Base-by-base conservation (phyloP, 805 yeast species). In the Cyberlindnera maclurae region DNA sequence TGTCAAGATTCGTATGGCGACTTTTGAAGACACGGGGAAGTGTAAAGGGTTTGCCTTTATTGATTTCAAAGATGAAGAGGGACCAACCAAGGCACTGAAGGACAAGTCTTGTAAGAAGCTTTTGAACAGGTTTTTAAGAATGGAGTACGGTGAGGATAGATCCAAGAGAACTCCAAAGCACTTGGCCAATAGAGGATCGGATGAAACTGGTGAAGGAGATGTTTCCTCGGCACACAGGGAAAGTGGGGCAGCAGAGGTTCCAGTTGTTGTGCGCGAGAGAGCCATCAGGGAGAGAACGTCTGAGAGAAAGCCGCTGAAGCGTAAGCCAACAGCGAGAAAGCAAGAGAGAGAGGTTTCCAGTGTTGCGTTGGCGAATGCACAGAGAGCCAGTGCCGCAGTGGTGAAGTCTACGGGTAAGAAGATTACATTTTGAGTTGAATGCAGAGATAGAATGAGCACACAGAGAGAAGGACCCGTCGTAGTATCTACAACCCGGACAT, bases 21-120 rank as follows among this genome's bases (percentile, higher is more conserved):
- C 98, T n/a, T 90, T 90, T 62, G 88, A 93, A 63, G 98, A 90
- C 58, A 67, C 83, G 36, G 97, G 97, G 1, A 90, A 89, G 58
- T 90, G 97, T 68, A 93, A 93, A 61, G 97, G 97, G 2, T 90
- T 90, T 66, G 88, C 96, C 1, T 90, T 93, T 55, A 66, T 90
- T 27, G 97, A 90, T 60, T 90, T 89, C 64, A 74, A 68, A 45
- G 80, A 79, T 47, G 85, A 82, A 46, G 77, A 74, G 29, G 89
- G 93, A 8, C 89, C 96, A 24, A 83, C 93, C 1, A 69, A 69
- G 28, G 97, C 97, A 1, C 66, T 93, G 45, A 77, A 73, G 49
- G 90, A 86, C 46, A 80, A 77, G 58, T 52, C 71, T 26, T 77
- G 84, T 49, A 73, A 74, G 52, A 75, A 68, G 46, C 64, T 87